Evolutionary conservation across 495 filamentous ascomycete species (phyloP), one percentile per base, ranked within the genome.

Genomic region (Penicillium coffeae): DNA sequence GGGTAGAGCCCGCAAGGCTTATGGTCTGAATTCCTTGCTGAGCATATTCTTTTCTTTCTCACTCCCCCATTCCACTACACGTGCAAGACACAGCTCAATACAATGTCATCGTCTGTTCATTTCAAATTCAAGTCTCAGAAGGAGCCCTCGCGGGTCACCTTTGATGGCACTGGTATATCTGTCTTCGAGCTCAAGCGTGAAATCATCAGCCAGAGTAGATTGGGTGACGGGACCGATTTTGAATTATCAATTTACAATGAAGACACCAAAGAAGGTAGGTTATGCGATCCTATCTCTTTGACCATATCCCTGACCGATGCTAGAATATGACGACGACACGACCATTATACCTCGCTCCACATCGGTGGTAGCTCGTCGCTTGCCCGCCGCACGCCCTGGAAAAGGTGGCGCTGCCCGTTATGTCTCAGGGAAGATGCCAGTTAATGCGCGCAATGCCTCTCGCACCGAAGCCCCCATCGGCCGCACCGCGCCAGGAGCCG

Each of bases 71-170:
- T 50, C 56, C 54, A 54, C 58, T 56, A 48, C 65, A 59, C 58
- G 56, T 50, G 60, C 38, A 63, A 47, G 62, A 47, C 64, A 59
- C 72, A 85, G 59, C 66, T 68, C 65, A 71, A 73, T 73, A 70
- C 68, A 73, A 98, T 98, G 93, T 79, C 91, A 71, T 96, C 94
- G 47, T 96, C 90, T 53, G 91, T 99, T 66, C 96, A 95, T 74
- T 97, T 95, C 87, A 95, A 95, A 74, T 99, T 97, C 87, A 97
- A 96, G 78, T 96, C 92, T 49, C 89, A 93, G 66, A 95, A 92
- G 72, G 94, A 97, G 66, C 88, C 92, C 46, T 86, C 89, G 18
- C 79, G 90, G 64, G 88, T 99, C 50, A 86, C 89, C 58, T 99
- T 99, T 73, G 93, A 99, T 73, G 93, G 93, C 62, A 96, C 93